phyloP scores from a whole-genome alignment of 306 rosid species.

The Erythrophleum fordii region DNA sequence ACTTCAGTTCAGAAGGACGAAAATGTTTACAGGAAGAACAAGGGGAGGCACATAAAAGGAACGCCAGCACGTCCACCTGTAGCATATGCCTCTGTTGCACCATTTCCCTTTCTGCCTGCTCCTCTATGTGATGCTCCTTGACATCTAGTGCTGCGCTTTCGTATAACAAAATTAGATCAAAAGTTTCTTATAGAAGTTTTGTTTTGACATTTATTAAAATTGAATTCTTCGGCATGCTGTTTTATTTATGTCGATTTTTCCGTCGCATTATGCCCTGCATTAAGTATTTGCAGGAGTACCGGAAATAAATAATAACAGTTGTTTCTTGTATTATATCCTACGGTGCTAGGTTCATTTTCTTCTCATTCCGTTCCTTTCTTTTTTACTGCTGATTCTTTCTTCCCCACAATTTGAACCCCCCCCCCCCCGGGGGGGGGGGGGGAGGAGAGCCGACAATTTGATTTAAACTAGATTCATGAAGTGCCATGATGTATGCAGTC shows the following conservation, averaged over 20 bases:
- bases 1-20: constrained; percentile 35
- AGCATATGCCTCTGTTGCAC: constrained; percentile 84
- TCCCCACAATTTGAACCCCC: too few relatives aligned
- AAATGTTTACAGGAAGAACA: constrained; percentile 34
- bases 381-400: too few relatives aligned
- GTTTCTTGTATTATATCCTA: not conserved
- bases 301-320: constrained; percentile 28
- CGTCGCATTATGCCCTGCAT: constrained; percentile 17
- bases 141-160: constrained; percentile 30
- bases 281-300: constrained; percentile 26
- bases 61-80: constrained; percentile 67
- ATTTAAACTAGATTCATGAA: not conserved
- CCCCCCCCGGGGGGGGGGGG: too few relatives aligned
- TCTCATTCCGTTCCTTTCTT: not conserved
- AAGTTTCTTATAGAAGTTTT: constrained; percentile 22
- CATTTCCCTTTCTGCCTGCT: constrained; percentile 91
- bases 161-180: not conserved
- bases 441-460: not conserved
- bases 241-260: constrained; percentile 9
- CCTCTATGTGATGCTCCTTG: constrained; percentile 59
- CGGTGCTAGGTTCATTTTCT: not conserved
- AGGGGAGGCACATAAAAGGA: constrained; percentile 22
- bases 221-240: constrained; percentile 26
- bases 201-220: constrained; percentile 21
- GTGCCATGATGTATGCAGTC: not conserved